A percentile compares a stretch with the other conserved stretches of the same genome.
These are phyloP conservation scores for Parietichytrium sp. DNA, from an alignment of 108 stramenopile species.

Conservation along the genomic window DNA sequence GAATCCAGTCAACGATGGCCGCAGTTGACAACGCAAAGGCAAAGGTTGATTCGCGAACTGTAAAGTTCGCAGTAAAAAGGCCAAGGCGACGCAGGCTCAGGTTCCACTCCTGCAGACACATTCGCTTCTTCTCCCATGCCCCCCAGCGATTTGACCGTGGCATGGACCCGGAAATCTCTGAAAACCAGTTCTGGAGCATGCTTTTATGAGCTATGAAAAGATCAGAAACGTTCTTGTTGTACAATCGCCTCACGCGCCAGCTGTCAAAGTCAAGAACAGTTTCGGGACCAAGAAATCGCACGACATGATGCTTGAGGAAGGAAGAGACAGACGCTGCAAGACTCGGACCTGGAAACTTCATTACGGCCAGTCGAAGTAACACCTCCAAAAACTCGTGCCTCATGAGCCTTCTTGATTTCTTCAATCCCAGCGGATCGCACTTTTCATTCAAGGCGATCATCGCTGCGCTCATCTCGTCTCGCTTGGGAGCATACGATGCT, in stretches of 20 bases:
- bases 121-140: conserved; percentile 25
- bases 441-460: neutral
- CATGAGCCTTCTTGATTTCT: conserved; percentile 52
- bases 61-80: conserved; percentile 44
- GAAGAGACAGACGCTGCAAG: neutral
- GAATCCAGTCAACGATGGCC: conserved; percentile 50
- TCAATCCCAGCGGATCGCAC: conserved; percentile 40
- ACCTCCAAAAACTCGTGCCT: conserved; percentile 52
- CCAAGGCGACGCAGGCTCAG: neutral
- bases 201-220: conserved; percentile 40
- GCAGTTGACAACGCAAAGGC: conserved; percentile 48
- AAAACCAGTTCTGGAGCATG: conserved; percentile 28
- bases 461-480: neutral
- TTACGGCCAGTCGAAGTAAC: conserved; percentile 44
- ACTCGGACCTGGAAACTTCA: conserved; percentile 31
- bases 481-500: neutral
- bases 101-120: conserved; percentile 51
- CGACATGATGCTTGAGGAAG: conserved; percentile 4
- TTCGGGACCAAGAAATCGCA: conserved; percentile 40
- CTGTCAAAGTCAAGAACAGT: conserved; percentile 48
- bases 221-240: conserved; percentile 46
- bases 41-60: conserved; percentile 44
- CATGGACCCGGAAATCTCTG: conserved; percentile 37
- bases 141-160: conserved; percentile 40
- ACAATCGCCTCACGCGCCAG: conserved; percentile 42